These are phyloP conservation scores for Geotrichum australiense DNA, from an alignment of 1,139 yeast genomes.

Conservation along the genomic window DNA sequence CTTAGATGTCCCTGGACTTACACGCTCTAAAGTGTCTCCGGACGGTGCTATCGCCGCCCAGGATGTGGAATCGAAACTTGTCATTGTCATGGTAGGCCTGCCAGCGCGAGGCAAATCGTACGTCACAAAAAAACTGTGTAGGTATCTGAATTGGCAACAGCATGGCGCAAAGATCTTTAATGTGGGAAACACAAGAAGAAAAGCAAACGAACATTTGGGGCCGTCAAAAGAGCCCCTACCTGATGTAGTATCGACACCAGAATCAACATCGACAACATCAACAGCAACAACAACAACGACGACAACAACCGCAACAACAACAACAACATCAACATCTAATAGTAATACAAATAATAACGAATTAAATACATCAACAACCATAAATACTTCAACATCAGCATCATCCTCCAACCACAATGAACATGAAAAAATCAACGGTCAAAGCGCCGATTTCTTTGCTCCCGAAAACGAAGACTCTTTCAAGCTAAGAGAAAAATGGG, in stretches of 20 bases:
- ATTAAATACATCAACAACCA: slow-evolving; percentile 26
- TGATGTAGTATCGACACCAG: slow-evolving; percentile 35
- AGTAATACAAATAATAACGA: background rate
- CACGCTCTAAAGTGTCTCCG: slow-evolving; percentile 74
- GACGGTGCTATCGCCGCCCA: slow-evolving; percentile 71
- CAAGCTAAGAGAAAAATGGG: slow-evolving; percentile 83
- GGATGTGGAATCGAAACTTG: slow-evolving; percentile 74
- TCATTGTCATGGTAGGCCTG: slow-evolving; percentile 89
- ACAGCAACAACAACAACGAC: background rate
- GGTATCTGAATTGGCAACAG: slow-evolving; percentile 88
- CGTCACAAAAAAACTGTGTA: slow-evolving; percentile 79
- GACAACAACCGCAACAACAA: no score
- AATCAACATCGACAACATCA: background rate
- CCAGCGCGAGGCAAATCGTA: slow-evolving; percentile 93
- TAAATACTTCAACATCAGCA: slow-evolving; percentile 12
- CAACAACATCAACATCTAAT: slow-evolving; percentile 9
- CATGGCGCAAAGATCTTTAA: slow-evolving; percentile 86
- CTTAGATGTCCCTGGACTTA: slow-evolving; percentile 87
- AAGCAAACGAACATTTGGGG: slow-evolving; percentile 54
- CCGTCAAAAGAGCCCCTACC: slow-evolving; percentile 70
- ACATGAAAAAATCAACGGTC: slow-evolving; percentile 18
- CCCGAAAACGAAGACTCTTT: slow-evolving; percentile 68
- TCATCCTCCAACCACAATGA: background rate
- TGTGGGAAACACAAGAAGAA: slow-evolving; percentile 88
- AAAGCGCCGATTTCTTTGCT: slow-evolving; percentile 72